Conservation (phyloP, 139 green algal species). For the Chlamydomonas sp. region DNA sequence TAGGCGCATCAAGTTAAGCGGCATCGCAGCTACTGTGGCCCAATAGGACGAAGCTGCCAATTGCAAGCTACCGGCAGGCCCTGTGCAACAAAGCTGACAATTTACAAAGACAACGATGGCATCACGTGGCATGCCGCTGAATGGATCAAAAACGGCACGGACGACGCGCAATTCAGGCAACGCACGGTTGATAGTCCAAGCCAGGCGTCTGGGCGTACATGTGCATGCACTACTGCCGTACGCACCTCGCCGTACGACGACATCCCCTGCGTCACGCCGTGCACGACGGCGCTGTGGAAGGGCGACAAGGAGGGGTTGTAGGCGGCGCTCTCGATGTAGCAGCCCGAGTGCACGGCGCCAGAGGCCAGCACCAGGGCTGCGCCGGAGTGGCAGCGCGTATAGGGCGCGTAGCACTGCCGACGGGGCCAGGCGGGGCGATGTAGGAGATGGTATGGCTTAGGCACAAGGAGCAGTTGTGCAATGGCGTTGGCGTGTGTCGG, state of each 20-base stretch:
- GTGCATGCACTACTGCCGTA: neutral
- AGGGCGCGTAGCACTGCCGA: constrained; percentile 77
- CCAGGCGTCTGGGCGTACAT: neutral
- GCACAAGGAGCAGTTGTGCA: neutral
- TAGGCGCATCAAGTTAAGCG: too few species aligned
- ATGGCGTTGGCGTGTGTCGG: neutral
- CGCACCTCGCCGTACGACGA: constrained; percentile 60
- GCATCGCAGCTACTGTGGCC: too few species aligned
- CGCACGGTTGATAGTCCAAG: too few species aligned
- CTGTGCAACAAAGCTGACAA: too few species aligned
- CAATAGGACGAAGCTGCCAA: neutral
- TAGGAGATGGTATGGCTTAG: neutral
- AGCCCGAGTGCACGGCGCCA: constrained; percentile 69
- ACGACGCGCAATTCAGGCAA: too few species aligned
- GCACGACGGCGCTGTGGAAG: constrained; percentile 79
- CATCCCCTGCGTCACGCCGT: constrained; percentile 70
- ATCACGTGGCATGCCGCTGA: neutral
- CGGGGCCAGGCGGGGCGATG: neutral
- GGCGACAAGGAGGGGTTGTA: constrained; percentile 89
- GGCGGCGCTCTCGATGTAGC: constrained; percentile 83
- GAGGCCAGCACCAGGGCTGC: constrained; percentile 63
- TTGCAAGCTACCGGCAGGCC: neutral
- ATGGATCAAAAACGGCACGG: too few species aligned
- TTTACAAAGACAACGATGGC: neutral
- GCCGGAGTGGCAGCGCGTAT: constrained; percentile 81